A percentile compares a stretch with the other conserved stretches of the same genome.
Evolutionary conservation across 2,329 filamentous ascomycete genomes (phyloP).

Genomic region (Leptographium galeiforme): DNA sequence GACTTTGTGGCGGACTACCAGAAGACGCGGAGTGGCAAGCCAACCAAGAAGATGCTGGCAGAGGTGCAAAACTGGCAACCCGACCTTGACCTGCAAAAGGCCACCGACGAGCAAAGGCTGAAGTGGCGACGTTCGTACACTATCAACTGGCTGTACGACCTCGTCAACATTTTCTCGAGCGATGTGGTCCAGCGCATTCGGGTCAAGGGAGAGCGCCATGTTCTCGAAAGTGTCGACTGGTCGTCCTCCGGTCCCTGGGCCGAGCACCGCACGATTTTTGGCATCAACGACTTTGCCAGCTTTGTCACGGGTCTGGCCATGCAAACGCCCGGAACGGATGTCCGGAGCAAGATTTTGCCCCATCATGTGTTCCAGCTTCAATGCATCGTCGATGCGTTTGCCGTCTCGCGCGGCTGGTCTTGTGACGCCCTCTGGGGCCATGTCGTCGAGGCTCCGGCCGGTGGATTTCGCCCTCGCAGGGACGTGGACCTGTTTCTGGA

Average conservation of each 20-base stretch:
- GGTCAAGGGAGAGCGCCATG: slow-evolving; percentile 19
- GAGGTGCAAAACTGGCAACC: slow-evolving; percentile 28
- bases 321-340: slow-evolving; percentile 25
- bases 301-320: slow-evolving; percentile 30
- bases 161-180: slow-evolving; percentile 31
- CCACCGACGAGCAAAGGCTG: slow-evolving; percentile 24
- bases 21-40: slow-evolving; percentile 28
- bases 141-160: slow-evolving; percentile 38
- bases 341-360: slow-evolving; percentile 27
- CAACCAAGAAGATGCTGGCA: slow-evolving; percentile 28
- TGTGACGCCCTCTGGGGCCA: slow-evolving; percentile 19
- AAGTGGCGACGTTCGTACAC: slow-evolving; percentile 34
- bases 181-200: slow-evolving; percentile 25
- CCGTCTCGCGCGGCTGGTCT: slow-evolving; percentile 30
- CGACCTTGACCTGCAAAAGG: slow-evolving; percentile 21
- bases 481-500: slow-evolving; percentile 31
- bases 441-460: slow-evolving; percentile 20
- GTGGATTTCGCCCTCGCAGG: slow-evolving; percentile 21
- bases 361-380: slow-evolving; percentile 36
- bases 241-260: slow-evolving; percentile 24
- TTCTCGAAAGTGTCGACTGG: slow-evolving; percentile 26
- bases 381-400: slow-evolving; percentile 33
- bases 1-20: slow-evolving; percentile 33
- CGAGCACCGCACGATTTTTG: slow-evolving; percentile 25
- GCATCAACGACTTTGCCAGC: slow-evolving; percentile 31